phyloP scores from a whole-genome alignment of 2,329 filamentous ascomycete genomes.

The Colletotrichum endophyticum region DNA sequence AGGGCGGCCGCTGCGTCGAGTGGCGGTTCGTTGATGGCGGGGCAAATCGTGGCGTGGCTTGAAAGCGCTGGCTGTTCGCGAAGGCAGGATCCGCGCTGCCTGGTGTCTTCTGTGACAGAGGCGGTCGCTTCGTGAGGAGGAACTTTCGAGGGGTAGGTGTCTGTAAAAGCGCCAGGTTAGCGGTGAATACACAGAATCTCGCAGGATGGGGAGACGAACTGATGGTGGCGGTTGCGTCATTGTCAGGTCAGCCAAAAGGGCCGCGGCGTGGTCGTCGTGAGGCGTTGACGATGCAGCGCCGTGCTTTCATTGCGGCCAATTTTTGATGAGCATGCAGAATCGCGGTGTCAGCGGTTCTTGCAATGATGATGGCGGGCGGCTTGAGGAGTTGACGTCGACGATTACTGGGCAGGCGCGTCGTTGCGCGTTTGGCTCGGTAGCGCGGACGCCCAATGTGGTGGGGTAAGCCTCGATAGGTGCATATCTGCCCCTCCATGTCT shows the following conservation, averaged over 20 bases:
- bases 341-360: not conserved
- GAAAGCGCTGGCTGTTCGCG: conserved; percentile 33
- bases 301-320: not conserved
- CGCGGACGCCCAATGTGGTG: no score
- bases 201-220: not conserved
- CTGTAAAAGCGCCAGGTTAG: conserved; percentile 22
- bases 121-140: conserved; percentile 37
- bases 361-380: not conserved
- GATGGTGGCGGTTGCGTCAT: conserved; percentile 21
- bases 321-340: not conserved
- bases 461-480: not conserved
- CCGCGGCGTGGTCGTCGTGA: conserved; percentile 3
- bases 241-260: conserved; percentile 7
- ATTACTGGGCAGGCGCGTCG: not conserved
- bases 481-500: not conserved
- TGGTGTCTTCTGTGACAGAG: conserved; percentile 34
- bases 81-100: conserved; percentile 14
- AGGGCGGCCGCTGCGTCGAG: conserved; percentile 24
- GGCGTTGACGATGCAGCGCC: not conserved
- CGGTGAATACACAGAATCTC: not conserved
- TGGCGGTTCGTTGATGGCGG: conserved; percentile 31
- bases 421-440: no score
- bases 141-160: conserved; percentile 45
- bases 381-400: not conserved
- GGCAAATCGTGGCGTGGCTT: conserved; percentile 43